Evolutionary conservation across 257 asterid genomes (phyloP).

Genomic region (Plantago elongata): DNA sequence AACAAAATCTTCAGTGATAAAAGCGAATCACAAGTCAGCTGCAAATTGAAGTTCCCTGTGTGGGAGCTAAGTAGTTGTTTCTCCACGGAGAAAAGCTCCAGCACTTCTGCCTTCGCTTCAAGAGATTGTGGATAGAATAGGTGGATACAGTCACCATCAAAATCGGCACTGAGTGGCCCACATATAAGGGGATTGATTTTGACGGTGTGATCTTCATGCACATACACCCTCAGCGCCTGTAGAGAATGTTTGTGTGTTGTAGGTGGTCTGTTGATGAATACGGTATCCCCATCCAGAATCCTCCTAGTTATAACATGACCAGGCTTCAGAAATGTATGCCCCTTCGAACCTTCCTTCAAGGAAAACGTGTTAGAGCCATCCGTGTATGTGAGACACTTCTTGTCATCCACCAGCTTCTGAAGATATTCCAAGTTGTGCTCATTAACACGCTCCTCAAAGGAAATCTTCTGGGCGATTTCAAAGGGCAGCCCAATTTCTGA

Average conservation of each 20-base stretch:
- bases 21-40: conserved; percentile 72
- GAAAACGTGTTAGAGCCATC: conserved; percentile 80
- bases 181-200: conserved; percentile 94
- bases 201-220: conserved; percentile 88
- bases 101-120: conserved; percentile 91
- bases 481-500: conserved; percentile 85
- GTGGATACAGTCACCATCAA: conserved; percentile 93
- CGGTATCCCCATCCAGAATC: conserved; percentile 93
- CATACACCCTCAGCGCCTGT: conserved; percentile 77
- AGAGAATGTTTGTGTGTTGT: conserved; percentile 96
- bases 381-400: conserved; percentile 69
- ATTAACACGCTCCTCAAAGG: conserved; percentile 84
- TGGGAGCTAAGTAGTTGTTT: conserved; percentile 94
- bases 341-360: conserved; percentile 87
- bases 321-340: conserved; percentile 81
- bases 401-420: conserved; percentile 86
- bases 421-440: conserved; percentile 66
- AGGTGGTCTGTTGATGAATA: conserved; percentile 91
- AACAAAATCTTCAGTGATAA: conserved; percentile 67
- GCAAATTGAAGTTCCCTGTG: conserved; percentile 92
- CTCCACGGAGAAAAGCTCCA: conserved; percentile 93
- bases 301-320: conserved; percentile 92
- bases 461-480: conserved; percentile 87
- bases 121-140: conserved; percentile 91
- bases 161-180: conserved; percentile 94